These are phyloP conservation scores for Narthecium ossifragum DNA, from an alignment of 106 monocot species.

Conservation along the genomic window DNA sequence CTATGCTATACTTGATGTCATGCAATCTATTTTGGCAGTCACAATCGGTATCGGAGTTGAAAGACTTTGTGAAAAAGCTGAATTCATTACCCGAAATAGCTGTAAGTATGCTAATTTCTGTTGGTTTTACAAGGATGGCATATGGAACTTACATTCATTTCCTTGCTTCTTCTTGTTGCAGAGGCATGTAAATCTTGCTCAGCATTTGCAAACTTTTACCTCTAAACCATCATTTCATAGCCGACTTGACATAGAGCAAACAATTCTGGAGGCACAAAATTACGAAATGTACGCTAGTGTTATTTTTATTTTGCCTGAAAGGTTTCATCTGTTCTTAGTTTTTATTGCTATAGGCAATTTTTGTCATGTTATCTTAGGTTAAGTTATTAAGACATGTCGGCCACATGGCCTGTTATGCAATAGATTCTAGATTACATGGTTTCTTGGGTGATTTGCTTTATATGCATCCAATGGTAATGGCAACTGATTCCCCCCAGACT, in stretches of 20 bases:
- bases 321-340: not conserved
- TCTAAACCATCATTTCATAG: slow-evolving; percentile 93
- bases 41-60: slow-evolving; percentile 89
- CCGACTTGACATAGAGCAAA: slow-evolving; percentile 96
- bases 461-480: too few relatives aligned
- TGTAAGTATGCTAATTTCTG: slow-evolving; percentile 34
- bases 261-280: slow-evolving; percentile 79
- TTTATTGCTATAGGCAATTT: not conserved
- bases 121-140: not conserved
- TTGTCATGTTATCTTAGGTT: too few relatives aligned
- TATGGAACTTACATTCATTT: slow-evolving; percentile 4
- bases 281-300: slow-evolving; percentile 74
- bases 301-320: slow-evolving; percentile 1
- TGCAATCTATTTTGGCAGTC: slow-evolving; percentile 44
- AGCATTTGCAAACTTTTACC: slow-evolving; percentile 95
- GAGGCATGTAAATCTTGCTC: slow-evolving; percentile 97
- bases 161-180: slow-evolving; percentile 21
- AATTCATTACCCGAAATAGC: slow-evolving; percentile 96
- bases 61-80: slow-evolving; percentile 95
- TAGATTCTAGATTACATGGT: too few relatives aligned
- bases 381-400: too few relatives aligned
- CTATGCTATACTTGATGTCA: too few relatives aligned
- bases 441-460: too few relatives aligned
- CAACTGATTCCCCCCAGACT: too few relatives aligned
- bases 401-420: too few relatives aligned